Evolutionary conservation across 73 alveolate genomes (phyloP), one percentile per base, ranked within the genome.

Genomic region (Paramecium sexaurelia): DNA sequence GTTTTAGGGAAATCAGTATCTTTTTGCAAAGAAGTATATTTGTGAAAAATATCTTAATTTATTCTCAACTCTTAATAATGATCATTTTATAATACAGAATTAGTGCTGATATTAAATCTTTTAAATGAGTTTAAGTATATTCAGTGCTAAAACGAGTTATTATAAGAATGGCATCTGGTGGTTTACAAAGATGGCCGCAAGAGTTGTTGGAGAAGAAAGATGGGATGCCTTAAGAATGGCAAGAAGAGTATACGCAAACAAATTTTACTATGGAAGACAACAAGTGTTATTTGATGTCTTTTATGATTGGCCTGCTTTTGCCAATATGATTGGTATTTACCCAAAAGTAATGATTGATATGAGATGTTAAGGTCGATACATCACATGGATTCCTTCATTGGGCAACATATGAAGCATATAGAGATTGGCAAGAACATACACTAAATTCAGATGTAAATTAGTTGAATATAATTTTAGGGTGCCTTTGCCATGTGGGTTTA

Each of bases 91-190:
- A 51, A 51, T 51, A 51, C 29, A 51, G 29, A 51, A 51, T 51
- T 51, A 51, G 67, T n/a, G 67, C 67, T 51, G 67, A 51, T 5
- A 51, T 51, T 51, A 51, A 51, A 66, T 66, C 37, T 66, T 66
- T 66, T 29, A 66, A 66, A 78, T 78, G 90, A 78, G 90, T 43
- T 78, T 78, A 35, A 78, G 73, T 78, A 69, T 71, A 15, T 88
- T 88, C 73, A 40, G 83, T 67, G 91, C 87, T 37, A 88, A 88
- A 40, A 51, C 37, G 13, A 41, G 75, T 45, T 69, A 82, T 55
- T 82, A 88, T 43, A 88, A 88, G 57, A 88, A 88, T 69, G 94
- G 94, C 75, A 67, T 88, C 15, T 88, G 94, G 94, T 88, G 94
- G 94, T 88, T 69, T 40, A 88, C 94, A 10, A 88, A 88, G 15